These are phyloP conservation scores for Boletus tylopilopsis DNA, from an alignment of 768 basidiomycete species.

Conservation along the genomic window DNA sequence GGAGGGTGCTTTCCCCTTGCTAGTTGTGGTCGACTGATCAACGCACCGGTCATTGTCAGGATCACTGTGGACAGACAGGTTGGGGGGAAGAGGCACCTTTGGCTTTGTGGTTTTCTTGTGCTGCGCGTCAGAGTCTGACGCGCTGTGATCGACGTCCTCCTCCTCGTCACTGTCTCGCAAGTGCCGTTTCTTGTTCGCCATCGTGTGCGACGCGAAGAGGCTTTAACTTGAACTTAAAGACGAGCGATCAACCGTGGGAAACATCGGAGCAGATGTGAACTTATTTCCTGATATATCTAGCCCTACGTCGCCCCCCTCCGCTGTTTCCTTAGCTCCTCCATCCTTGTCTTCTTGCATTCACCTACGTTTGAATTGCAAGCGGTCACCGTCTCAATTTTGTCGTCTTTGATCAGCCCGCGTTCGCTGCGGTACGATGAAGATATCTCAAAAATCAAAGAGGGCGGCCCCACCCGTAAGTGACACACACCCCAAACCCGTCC, in stretches of 20 bases:
- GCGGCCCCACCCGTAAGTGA: slow-evolving; percentile 67
- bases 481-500: neutral
- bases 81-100: slow-evolving; percentile 15
- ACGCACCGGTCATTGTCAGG: neutral
- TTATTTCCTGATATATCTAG: slow-evolving; percentile 32
- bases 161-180: slow-evolving; percentile 17
- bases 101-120: neutral
- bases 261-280: slow-evolving; percentile 14
- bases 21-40: neutral
- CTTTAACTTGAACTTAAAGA: neutral
- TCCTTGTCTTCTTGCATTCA: slow-evolving; percentile 13
- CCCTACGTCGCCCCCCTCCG: slow-evolving; percentile 21
- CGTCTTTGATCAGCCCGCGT: slow-evolving; percentile 29
- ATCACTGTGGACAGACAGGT: neutral
- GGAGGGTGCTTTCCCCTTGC: slow-evolving; percentile 13
- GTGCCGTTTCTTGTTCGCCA: slow-evolving; percentile 20
- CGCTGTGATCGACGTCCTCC: slow-evolving; percentile 3
- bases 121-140: slow-evolving; percentile 16
- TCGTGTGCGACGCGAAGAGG: neutral
- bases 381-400: slow-evolving; percentile 5
- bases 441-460: slow-evolving; percentile 82
- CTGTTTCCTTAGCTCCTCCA: neutral
- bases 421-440: slow-evolving; percentile 75
- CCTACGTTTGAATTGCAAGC: slow-evolving; percentile 5
- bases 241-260: slow-evolving; percentile 11